phyloP scores from a whole-genome alignment of 2,329 filamentous ascomycete genomes.

The Zymoseptoria tritici region DNA sequence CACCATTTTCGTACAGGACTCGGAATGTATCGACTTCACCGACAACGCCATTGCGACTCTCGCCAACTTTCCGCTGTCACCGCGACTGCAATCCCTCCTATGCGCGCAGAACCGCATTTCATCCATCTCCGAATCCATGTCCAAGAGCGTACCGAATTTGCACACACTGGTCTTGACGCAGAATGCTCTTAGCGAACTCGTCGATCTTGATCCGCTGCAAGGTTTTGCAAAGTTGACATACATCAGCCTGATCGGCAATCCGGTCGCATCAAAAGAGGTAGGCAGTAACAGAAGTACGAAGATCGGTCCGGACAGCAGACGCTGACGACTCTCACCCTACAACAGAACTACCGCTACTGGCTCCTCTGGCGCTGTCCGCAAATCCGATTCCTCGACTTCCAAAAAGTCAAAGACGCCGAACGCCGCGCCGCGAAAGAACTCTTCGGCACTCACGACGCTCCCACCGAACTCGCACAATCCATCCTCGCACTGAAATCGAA shows the following conservation, averaged over 20 bases:
- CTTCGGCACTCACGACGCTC: slow-evolving; percentile 67
- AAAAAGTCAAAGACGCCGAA: slow-evolving; percentile 84
- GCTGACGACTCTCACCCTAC: slow-evolving; percentile 1
- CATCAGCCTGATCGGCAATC: slow-evolving; percentile 76
- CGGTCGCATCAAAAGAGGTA: slow-evolving; percentile 87
- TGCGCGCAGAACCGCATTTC: slow-evolving; percentile 83
- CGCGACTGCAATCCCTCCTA: slow-evolving; percentile 78
- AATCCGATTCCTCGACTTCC: slow-evolving; percentile 85
- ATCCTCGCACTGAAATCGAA: slow-evolving; percentile 81
- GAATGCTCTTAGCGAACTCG: slow-evolving; percentile 76
- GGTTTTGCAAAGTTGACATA: slow-evolving; percentile 66
- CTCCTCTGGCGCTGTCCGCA: slow-evolving; percentile 77
- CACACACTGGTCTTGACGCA: slow-evolving; percentile 72
- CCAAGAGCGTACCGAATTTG: slow-evolving; percentile 72
- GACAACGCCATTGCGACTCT: slow-evolving; percentile 92
- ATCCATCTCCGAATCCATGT: slow-evolving; percentile 68
- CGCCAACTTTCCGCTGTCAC: slow-evolving; percentile 86
- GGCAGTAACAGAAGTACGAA: slow-evolving; percentile 28
- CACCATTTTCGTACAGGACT: slow-evolving; percentile 51
- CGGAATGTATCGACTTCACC: slow-evolving; percentile 96
- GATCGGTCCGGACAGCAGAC: neutral
- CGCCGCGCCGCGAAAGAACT: slow-evolving; percentile 67
- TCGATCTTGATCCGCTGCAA: slow-evolving; percentile 75
- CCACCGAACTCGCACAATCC: slow-evolving; percentile 72
- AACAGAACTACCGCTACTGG: slow-evolving; percentile 84